phyloP scores from a whole-genome alignment of 2,329 filamentous ascomycete genomes.

The Xylaria sp. region DNA sequence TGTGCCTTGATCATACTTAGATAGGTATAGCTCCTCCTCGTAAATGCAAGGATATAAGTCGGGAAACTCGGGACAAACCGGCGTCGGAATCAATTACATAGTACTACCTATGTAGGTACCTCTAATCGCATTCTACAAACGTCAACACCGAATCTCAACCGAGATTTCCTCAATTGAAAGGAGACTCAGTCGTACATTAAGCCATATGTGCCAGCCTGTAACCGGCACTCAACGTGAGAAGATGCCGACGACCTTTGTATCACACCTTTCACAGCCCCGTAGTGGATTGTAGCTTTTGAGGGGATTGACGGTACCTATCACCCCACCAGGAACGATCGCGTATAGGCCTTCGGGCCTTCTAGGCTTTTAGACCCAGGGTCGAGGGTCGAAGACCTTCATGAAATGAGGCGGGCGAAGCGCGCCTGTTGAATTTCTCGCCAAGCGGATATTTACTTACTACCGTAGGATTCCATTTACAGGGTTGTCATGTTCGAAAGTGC shows the following conservation, averaged over 20 bases:
- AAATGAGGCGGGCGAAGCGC: neutral
- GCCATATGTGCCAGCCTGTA: neutral
- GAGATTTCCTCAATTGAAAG: neutral
- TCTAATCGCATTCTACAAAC: neutral
- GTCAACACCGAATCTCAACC: neutral
- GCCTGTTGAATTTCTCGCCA: neutral
- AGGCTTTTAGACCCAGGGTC: neutral
- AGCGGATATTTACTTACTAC: neutral
- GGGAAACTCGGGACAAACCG: slow-evolving; percentile 13
- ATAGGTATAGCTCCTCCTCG: neutral
- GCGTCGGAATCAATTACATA: neutral
- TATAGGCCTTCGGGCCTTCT: slow-evolving; percentile 17
- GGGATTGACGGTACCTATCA: slow-evolving; percentile 9
- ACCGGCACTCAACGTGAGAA: neutral
- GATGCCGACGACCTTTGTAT: neutral
- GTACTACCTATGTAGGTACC: too few species aligned
- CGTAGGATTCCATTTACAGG: neutral
- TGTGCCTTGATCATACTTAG: neutral
- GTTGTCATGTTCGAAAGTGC: neutral
- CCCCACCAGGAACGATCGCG: neutral
- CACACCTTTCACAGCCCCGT: neutral
- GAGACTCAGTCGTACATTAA: neutral
- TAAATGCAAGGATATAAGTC: slow-evolving; percentile 5
- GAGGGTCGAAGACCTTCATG: neutral
- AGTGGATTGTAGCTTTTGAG: neutral